These are phyloP conservation scores for Hericium erinaceus DNA, from an alignment of 768 basidiomycete species.

Conservation along the genomic window DNA sequence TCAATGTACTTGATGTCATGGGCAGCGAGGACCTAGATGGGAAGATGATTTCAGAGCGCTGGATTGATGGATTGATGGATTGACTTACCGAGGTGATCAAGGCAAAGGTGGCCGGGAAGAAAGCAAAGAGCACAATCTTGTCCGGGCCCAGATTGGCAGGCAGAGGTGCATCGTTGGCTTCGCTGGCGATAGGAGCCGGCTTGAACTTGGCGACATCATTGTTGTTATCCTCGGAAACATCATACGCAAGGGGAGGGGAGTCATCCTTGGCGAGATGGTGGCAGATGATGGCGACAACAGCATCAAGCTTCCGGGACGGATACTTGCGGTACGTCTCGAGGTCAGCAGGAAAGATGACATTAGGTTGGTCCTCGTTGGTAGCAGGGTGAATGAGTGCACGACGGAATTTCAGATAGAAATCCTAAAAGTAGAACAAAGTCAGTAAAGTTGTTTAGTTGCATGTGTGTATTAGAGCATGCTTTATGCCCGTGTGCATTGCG, in stretches of 20 bases:
- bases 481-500: not conserved
- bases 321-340: not conserved
- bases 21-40: not conserved
- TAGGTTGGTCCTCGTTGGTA: not conserved
- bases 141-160: not conserved
- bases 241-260: not conserved
- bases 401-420: not conserved
- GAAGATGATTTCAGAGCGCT: too few relatives aligned
- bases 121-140: not conserved
- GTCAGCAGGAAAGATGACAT: not conserved
- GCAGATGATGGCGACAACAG: not conserved
- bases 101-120: not conserved
- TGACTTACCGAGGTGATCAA: not conserved
- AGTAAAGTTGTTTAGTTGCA: not conserved
- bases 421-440: not conserved
- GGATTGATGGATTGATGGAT: too few relatives aligned
- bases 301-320: not conserved
- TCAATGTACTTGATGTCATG: not conserved
- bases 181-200: not conserved
- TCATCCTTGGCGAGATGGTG: not conserved
- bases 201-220: not conserved
- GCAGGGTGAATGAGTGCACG: not conserved
- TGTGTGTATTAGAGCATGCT: not conserved
- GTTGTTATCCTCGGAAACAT: not conserved
- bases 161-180: not conserved